Conservation (phyloP, 441 rosid genomes). For the Macaranga tanarius region DNA sequence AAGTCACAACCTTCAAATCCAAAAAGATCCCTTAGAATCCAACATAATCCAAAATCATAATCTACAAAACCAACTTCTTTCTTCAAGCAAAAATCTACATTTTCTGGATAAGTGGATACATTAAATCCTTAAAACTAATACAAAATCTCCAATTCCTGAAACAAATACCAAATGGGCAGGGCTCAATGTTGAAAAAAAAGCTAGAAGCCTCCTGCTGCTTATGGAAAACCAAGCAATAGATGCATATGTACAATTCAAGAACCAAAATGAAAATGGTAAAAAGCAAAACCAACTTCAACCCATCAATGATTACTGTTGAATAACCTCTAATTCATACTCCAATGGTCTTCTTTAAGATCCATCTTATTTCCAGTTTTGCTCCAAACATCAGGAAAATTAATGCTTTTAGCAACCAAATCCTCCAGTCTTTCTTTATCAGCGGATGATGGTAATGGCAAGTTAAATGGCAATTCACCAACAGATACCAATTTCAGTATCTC, state of each 20-base stretch:
- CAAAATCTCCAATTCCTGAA: background rate
- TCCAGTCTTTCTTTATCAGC: constrained; percentile 18
- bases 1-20: background rate
- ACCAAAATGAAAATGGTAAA: background rate
- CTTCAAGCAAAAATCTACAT: too few species aligned
- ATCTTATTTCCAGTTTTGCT: constrained; percentile 1
- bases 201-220: constrained; percentile 29
- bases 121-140: background rate
- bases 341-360: constrained; percentile 16
- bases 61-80: background rate
- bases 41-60: background rate
- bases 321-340: constrained; percentile 4
- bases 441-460: constrained; percentile 14
- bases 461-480: constrained; percentile 39
- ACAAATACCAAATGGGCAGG: constrained; percentile 3
- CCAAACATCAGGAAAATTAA: constrained; percentile 19
- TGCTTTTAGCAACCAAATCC: constrained; percentile 17
- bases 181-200: constrained; percentile 21
- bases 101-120: background rate
- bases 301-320: background rate
- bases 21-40: background rate
- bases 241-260: constrained; percentile 10
- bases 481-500: constrained; percentile 43
- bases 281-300: background rate
- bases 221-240: constrained; percentile 14